Base-by-base conservation (phyloP, 805 yeast genomes). In the Myxozyma kluyveri region DNA sequence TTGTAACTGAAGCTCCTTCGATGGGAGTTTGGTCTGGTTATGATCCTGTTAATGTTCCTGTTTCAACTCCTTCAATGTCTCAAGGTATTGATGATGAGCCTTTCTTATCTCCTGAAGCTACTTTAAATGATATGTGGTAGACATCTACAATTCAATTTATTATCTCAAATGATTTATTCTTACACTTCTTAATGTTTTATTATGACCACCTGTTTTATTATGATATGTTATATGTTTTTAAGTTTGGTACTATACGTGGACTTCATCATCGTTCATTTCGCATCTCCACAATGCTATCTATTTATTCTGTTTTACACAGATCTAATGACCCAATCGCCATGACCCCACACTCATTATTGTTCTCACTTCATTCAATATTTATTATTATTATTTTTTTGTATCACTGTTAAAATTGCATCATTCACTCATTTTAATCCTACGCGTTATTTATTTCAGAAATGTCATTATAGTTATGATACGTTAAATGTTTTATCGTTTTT, bases 1-100 rank as follows among this genome's bases (percentile, higher is more conserved):
- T 42, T 22, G 54, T 41, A n/a, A 32, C 54, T n/a, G 42, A 29
- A 12, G 40, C 45, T 17, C 47, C 36, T 7, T 24, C 49, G 18
- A 43, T 36, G 14, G 49, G 49, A 21, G 40, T 26, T 6, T 7
- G 39, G 23, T n/a, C 45, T 4, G 42, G 41, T 17, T 42, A 45
- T 3, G 38, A 36, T 19, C 17, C 49, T 7, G 49, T 36, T 4
- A 45, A 29, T 22, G 37, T 36, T 19, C 35, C 33, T 6, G 37
- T 36, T 22, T 41, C 36, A n/a, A 41, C 37, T 9, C 41, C 27
- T 14, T 14, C 42, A 2, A 22, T 47, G 36, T 41, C 39, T 31
- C 42, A 41, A 41, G 23, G 23, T 19, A n/a, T 12, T 27, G 31
- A 21, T 14, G 26, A 17, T 23, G 3, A 17, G 17, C 14, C 12